Evolutionary conservation across 1,284 basidiomycete genomes (phyloP).

Genomic region (Puccinia hordei): DNA sequence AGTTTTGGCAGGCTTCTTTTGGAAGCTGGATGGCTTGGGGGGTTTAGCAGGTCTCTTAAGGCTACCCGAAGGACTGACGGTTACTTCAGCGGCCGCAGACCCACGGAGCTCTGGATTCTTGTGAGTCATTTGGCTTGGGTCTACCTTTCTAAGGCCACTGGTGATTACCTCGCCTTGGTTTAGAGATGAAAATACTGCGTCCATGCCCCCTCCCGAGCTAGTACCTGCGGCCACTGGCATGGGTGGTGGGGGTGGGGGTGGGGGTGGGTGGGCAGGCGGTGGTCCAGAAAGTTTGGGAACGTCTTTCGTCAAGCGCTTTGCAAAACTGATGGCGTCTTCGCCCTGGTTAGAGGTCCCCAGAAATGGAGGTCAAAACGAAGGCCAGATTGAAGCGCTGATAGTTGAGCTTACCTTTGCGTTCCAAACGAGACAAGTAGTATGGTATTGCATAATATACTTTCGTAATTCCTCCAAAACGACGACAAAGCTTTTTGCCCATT

Average conservation of each 20-base stretch:
- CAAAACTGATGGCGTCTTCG: conserved; percentile 55
- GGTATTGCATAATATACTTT: conserved; percentile 81
- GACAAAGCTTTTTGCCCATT: conserved; percentile 80
- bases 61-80: conserved; percentile 55
- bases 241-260: conserved; percentile 63
- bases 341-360: conserved; percentile 53
- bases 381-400: neutral
- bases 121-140: conserved; percentile 95
- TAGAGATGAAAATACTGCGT: conserved; percentile 87
- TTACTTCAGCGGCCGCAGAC: conserved; percentile 67
- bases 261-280: conserved; percentile 64
- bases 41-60: conserved; percentile 66
- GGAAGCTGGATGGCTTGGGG: conserved; percentile 72
- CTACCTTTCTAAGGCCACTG: conserved; percentile 86
- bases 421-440: conserved; percentile 87
- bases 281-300: conserved; percentile 62
- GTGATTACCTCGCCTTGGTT: conserved; percentile 90
- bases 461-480: conserved; percentile 75
- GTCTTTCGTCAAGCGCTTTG: conserved; percentile 33
- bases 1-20: conserved; percentile 91
- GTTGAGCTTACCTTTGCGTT: conserved; percentile 70
- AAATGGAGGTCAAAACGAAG: neutral
- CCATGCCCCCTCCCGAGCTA: conserved; percentile 65
- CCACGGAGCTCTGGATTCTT: conserved; percentile 88
- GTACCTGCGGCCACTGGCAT: conserved; percentile 62